Conservation (phyloP, 306 rosid species). For the Mucuna pruriens region DNA sequence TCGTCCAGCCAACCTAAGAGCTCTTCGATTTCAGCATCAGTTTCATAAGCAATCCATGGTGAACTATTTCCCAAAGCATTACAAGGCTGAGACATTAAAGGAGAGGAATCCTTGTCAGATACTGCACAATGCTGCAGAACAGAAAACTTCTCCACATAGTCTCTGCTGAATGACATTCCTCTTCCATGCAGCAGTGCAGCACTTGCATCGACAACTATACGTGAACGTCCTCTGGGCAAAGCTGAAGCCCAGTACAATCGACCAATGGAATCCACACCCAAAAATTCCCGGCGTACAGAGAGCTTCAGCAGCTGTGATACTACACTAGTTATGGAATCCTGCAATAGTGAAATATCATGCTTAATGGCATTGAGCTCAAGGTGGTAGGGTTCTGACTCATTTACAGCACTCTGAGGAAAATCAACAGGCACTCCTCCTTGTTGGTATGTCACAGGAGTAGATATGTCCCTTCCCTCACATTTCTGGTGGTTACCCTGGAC, state of each 20-base stretch:
- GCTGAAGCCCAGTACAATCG: constrained; percentile 81
- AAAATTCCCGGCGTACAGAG: constrained; percentile 77
- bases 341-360: constrained; percentile 60
- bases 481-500: constrained; percentile 53
- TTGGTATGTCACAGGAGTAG: constrained; percentile 51
- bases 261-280: constrained; percentile 83
- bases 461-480: constrained; percentile 49
- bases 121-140: constrained; percentile 45
- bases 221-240: constrained; percentile 54
- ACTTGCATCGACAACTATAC: constrained; percentile 73
- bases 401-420: constrained; percentile 44
- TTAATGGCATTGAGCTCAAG: constrained; percentile 73
- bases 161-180: constrained; percentile 41
- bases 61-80: constrained; percentile 45
- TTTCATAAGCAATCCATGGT: constrained; percentile 76
- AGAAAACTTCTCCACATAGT: constrained; percentile 42
- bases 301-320: constrained; percentile 73
- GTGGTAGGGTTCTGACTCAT: constrained; percentile 65
- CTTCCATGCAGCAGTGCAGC: constrained; percentile 44
- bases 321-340: constrained; percentile 63
- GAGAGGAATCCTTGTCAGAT: constrained; percentile 42
- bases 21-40: constrained; percentile 71
- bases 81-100: constrained; percentile 45
- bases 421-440: constrained; percentile 54
- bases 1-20: constrained; percentile 75